phyloP scores from a whole-genome alignment of 371 early-diverging fungal genomes.

The Dinochytrium kinnereticum region DNA sequence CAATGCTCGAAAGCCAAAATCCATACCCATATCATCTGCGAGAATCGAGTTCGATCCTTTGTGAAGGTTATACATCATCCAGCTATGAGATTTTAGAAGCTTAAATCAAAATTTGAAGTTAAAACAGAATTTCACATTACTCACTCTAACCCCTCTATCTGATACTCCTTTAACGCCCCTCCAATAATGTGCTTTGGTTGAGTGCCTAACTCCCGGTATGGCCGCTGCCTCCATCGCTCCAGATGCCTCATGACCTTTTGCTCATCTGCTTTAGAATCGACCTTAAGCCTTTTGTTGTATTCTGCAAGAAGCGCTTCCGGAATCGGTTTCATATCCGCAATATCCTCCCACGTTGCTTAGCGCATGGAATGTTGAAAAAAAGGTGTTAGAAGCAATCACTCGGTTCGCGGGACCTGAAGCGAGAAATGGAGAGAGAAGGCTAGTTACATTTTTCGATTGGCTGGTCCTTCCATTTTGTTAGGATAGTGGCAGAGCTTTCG shows the following conservation, averaged over 20 bases:
- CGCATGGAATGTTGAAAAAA: neutral
- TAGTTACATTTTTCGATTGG: conserved; percentile 28
- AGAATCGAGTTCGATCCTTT: conserved; percentile 70
- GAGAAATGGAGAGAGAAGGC: too few species aligned
- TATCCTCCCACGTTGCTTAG: neutral
- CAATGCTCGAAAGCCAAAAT: too few species aligned
- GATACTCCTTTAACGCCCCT: conserved; percentile 78
- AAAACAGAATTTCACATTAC: too few species aligned
- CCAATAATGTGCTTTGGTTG: conserved; percentile 71
- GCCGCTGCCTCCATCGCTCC: conserved; percentile 26
- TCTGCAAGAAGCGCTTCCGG: conserved; percentile 29
- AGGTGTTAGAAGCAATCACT: neutral
- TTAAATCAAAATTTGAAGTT: neutral
- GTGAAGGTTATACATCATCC: conserved; percentile 76
- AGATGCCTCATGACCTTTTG: conserved; percentile 35
- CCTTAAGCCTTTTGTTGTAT: conserved; percentile 45
- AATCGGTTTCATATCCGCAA: conserved; percentile 28
- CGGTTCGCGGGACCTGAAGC: too few species aligned
- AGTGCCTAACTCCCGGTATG: conserved; percentile 54
- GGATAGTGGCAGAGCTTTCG: conserved; percentile 29
- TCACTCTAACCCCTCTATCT: conserved; percentile 39
- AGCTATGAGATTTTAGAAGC: conserved; percentile 35
- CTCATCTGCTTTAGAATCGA: conserved; percentile 39
- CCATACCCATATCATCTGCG: conserved; percentile 95
- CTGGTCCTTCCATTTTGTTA: conserved; percentile 51